Evolutionary conservation across 108 stramenopile genomes (phyloP), one percentile per base, ranked within the genome.

Genomic region (Cyclotella baltica): DNA sequence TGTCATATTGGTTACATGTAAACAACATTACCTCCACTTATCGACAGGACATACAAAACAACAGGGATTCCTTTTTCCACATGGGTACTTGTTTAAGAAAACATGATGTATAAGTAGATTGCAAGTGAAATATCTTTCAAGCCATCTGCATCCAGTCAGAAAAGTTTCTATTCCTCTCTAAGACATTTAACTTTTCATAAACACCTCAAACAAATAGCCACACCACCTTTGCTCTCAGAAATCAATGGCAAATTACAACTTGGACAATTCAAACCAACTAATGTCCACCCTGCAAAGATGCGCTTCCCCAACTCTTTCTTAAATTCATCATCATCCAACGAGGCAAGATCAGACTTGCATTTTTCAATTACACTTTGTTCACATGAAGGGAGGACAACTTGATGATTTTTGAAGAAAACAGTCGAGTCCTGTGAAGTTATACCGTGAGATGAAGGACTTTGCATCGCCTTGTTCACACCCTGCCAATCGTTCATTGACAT

Each of bases 161-260:
- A n/a, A n/a, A n/a, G n/a, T n/a, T n/a, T n/a, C n/a, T n/a, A n/a
- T n/a, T n/a, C n/a, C n/a, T n/a, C n/a, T n/a, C n/a, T n/a, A n/a
- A n/a, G n/a, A n/a, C n/a, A n/a, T n/a, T n/a, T n/a, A n/a, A 71
- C 18, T 58, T 6, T 16, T 76, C 67, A 76, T 16, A 47, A 62
- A 43, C 76, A 77, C 36, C 67, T 28, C 68, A 77, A 70, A 46
- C 76, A 77, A 70, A 77, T 33, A 46, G 48, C 52, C n/a, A 69
- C 62, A 25, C 65, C 46, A 25, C 57, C 52, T 13, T 53, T 20
- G 52, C 62, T 51, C 31, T 77, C 69, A 59, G 69, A 38, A 70
- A 77, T 62, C 35, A 77, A 61, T 3, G 76, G 76, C 50, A 50
- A 29, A 43, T 77, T 70, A 52, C 76, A 77, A 50, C 28, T 48